Evolutionary conservation across 2,329 filamentous ascomycete genomes (phyloP).

Genomic region (Aureobasidium zeae): DNA sequence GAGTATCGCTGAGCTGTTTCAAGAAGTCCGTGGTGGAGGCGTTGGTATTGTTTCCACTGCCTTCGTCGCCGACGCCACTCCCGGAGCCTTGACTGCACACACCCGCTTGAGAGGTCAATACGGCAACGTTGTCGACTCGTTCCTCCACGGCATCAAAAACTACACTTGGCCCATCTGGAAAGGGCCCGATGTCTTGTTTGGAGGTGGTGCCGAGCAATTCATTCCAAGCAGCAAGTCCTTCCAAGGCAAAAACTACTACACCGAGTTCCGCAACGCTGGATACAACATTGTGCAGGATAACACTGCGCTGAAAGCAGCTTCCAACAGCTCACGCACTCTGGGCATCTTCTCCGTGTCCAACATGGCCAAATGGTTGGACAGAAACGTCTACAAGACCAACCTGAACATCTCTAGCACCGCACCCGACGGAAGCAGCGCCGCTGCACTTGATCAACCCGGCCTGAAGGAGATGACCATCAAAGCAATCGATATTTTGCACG

Average conservation of each 20-base stretch:
- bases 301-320: slow-evolving; percentile 53
- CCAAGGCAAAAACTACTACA: slow-evolving; percentile 62
- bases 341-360: slow-evolving; percentile 69
- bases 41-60: slow-evolving; percentile 66
- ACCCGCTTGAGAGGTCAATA: slow-evolving; percentile 61
- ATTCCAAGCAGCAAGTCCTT: slow-evolving; percentile 50
- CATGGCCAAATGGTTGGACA: slow-evolving; percentile 77
- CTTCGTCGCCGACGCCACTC: slow-evolving; percentile 71
- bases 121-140: slow-evolving; percentile 64
- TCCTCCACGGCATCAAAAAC: slow-evolving; percentile 65
- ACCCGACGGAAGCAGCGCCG: slow-evolving; percentile 53
- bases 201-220: slow-evolving; percentile 76
- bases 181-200: slow-evolving; percentile 73
- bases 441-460: slow-evolving; percentile 67
- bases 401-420: slow-evolving; percentile 57
- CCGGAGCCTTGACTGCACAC: slow-evolving; percentile 64
- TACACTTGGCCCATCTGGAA: slow-evolving; percentile 69
- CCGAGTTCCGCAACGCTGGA: slow-evolving; percentile 59
- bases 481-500: slow-evolving; percentile 68
- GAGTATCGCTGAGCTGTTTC: slow-evolving; percentile 69
- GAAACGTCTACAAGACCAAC: slow-evolving; percentile 69
- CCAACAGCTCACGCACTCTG: slow-evolving; percentile 55
- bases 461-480: slow-evolving; percentile 87
- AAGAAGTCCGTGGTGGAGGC: slow-evolving; percentile 54
- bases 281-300: slow-evolving; percentile 68